These are phyloP conservation scores for Penicillium daleae DNA, from an alignment of 495 filamentous ascomycete genomes.

Conservation along the genomic window DNA sequence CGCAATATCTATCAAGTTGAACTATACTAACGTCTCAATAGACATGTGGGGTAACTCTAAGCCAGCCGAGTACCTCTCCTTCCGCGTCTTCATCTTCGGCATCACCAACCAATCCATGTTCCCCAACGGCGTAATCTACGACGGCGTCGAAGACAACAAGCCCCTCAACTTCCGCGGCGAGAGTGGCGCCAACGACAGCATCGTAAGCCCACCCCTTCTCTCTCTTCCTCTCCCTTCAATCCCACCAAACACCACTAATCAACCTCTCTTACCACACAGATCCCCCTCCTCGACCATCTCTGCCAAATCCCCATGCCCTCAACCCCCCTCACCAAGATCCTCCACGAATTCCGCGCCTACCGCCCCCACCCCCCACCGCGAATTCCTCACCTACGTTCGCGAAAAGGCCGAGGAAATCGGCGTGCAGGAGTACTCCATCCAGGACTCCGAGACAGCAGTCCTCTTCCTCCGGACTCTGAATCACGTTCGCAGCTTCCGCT, in stretches of 20 bases:
- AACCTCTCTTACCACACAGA: slow-evolving; percentile 33
- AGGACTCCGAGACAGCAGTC: slow-evolving; percentile 52
- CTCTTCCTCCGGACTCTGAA: slow-evolving; percentile 76
- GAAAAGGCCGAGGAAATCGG: slow-evolving; percentile 56
- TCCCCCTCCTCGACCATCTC: slow-evolving; percentile 84
- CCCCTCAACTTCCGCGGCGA: slow-evolving; percentile 81
- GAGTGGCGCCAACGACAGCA: slow-evolving; percentile 86
- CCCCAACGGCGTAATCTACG: slow-evolving; percentile 84
- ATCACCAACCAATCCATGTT: slow-evolving; percentile 92
- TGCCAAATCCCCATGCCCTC: slow-evolving; percentile 78
- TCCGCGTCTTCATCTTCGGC: slow-evolving; percentile 93
- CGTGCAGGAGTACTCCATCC: slow-evolving; percentile 64
- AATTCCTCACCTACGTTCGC: slow-evolving; percentile 76
- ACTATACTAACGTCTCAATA: slow-evolving; percentile 30
- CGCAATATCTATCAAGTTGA: not conserved
- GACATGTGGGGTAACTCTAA: slow-evolving; percentile 87
- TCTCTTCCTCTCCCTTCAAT: not conserved
- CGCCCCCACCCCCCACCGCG: slow-evolving; percentile 82
- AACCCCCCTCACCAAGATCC: slow-evolving; percentile 82
- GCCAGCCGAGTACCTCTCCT: slow-evolving; percentile 75
- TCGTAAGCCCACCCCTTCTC: slow-evolving; percentile 47
- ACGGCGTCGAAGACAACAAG: slow-evolving; percentile 71
- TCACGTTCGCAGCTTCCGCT: slow-evolving; percentile 87
- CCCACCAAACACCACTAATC: slow-evolving; percentile 3
- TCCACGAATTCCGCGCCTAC: slow-evolving; percentile 83